Percentiles rank a stretch among this genome's conserved stretches.
phyloP scores from a whole-genome alignment of 148 eudicot genomes.

The Diospyros lotus region DNA sequence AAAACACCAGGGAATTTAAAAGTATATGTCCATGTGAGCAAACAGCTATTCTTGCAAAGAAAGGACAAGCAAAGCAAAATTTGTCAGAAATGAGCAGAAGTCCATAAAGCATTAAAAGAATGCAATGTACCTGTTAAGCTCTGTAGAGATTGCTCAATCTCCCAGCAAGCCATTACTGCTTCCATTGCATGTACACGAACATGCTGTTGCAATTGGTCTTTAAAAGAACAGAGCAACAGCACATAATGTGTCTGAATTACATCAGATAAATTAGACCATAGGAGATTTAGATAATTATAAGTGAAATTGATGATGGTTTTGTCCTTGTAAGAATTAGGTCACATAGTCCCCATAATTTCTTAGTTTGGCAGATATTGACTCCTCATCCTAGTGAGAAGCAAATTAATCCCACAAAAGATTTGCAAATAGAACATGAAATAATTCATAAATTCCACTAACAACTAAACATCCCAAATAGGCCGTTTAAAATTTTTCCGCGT shows the following conservation, averaged over 20 bases:
- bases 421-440: background rate
- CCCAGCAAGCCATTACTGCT: constrained; percentile 99
- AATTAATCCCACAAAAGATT: background rate
- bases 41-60: background rate
- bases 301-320: background rate
- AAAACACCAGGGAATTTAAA: background rate
- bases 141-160: constrained; percentile 91
- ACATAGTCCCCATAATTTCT: background rate
- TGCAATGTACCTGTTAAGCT: constrained; percentile 69
- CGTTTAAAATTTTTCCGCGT: background rate
- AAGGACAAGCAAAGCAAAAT: background rate
- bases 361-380: background rate
- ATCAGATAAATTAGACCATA: background rate
- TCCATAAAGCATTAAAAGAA: background rate
- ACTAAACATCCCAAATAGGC: background rate
- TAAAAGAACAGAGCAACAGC: constrained; percentile 78
- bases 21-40: background rate
- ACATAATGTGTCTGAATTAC: constrained; percentile 73
- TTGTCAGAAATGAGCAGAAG: background rate
- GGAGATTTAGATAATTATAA: background rate
- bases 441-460: background rate
- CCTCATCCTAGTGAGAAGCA: background rate
- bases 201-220: constrained; percentile 90
- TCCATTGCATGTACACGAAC: constrained; percentile 99
- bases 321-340: background rate